phyloP scores from a whole-genome alignment of 306 rosid genomes.

The Canavalia ensiformis region DNA sequence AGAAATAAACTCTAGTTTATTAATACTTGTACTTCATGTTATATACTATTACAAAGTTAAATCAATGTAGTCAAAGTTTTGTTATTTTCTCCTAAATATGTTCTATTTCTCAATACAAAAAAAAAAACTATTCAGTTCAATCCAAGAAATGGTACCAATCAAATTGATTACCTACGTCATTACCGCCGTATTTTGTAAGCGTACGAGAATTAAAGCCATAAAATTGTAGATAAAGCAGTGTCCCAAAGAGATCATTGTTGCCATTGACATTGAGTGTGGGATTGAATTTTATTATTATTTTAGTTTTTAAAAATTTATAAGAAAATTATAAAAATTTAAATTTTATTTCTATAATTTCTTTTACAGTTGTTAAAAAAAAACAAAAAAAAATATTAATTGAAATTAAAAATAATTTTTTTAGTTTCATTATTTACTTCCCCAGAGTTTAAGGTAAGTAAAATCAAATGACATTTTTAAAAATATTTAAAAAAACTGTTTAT shows the following conservation, averaged over 20 bases:
- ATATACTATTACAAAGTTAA: background rate
- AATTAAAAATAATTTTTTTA: no score
- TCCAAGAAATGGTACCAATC: background rate
- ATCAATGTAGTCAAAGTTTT: background rate
- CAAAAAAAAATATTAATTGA: no score
- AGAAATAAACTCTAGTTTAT: background rate
- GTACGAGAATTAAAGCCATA: conserved; percentile 10
- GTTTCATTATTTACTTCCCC: no score
- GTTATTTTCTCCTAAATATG: conserved; percentile 24
- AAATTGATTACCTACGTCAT: conserved; percentile 20
- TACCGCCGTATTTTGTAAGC: conserved; percentile 20
- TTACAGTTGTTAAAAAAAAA: no score
- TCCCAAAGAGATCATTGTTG: conserved; percentile 5
- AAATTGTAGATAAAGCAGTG: background rate
- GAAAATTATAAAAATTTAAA: no score
- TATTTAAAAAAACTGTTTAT: background rate
- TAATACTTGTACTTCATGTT: background rate
- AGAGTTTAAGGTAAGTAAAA: background rate
- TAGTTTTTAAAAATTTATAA: no score
- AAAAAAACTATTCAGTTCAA: background rate
- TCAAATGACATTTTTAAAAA: background rate
- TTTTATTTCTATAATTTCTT: no score
- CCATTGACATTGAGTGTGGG: background rate
- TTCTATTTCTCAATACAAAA: conserved; percentile 5
- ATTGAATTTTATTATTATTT: no score